Evolutionary conservation across 768 basidiomycete species (phyloP).

Genomic region (Kwoniella sp.): DNA sequence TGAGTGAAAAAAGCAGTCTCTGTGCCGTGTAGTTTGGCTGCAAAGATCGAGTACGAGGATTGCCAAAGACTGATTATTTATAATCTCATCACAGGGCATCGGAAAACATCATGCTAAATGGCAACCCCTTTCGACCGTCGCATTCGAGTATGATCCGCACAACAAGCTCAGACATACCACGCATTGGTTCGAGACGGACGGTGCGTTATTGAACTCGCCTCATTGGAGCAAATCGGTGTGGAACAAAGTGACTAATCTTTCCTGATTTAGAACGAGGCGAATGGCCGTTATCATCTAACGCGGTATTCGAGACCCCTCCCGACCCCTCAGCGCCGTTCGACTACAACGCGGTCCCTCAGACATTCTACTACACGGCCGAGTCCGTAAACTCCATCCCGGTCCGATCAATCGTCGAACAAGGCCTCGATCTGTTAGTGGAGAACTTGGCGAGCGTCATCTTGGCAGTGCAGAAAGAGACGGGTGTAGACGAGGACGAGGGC

Average conservation of each 20-base stretch:
- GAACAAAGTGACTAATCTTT: too few species aligned
- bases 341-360: slow-evolving; percentile 79
- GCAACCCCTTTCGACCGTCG: slow-evolving; percentile 92
- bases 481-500: slow-evolving; percentile 43
- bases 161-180: slow-evolving; percentile 95
- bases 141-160: slow-evolving; percentile 97
- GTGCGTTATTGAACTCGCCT: too few species aligned
- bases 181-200: slow-evolving; percentile 78
- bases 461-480: slow-evolving; percentile 58
- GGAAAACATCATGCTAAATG: slow-evolving; percentile 99
- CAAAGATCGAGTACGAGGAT: too few species aligned
- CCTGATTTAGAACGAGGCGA: slow-evolving; percentile 64
- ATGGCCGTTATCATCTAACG: slow-evolving; percentile 90
- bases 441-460: slow-evolving; percentile 68
- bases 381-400: slow-evolving; percentile 69
- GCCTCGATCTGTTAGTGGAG: slow-evolving; percentile 45
- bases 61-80: background rate
- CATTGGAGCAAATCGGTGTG: too few species aligned
- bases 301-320: slow-evolving; percentile 73
- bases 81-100: slow-evolving; percentile 68
- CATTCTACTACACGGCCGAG: slow-evolving; percentile 94
- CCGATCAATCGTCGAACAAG: slow-evolving; percentile 46
- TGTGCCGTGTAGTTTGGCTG: background rate
- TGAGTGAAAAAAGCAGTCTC: background rate
- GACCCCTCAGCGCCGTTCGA: slow-evolving; percentile 80